Base-by-base conservation (phyloP, 768 basidiomycete species). In the Tricholoma saponaceum region DNA sequence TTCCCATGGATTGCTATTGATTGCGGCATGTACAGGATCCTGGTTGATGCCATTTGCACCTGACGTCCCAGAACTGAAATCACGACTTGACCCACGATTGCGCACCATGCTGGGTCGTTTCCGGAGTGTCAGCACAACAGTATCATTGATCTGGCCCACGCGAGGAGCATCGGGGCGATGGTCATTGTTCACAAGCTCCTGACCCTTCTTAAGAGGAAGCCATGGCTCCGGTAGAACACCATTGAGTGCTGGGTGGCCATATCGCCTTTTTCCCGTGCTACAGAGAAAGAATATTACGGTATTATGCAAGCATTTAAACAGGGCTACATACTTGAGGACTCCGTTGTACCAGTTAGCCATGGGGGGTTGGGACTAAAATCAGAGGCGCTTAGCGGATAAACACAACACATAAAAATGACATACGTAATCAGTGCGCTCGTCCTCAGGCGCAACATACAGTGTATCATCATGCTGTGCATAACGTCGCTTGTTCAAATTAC, bases 311-410 rank as follows among this genome's bases (percentile, higher is more conserved):
- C 4, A 25, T 20, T 8, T 8, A 51, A 22, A 57, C 16, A 44
- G 12, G 41, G 2, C 52, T 50, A 64, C 77, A 63, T 69, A 92
- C 92, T 96, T 96, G 13, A 98, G 77, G 20, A 98, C 92, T 0
- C 96, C 96, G 44, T 80, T 82, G 69, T 93, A 98, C 86, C 92
- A 95, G 64, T 92, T 92, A 13, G 90, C 87, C 92, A 98, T 95
- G 0, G 96, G 96, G 0, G 96, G 95, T 70, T 98, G 96, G 0
- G 92, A 94, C 89, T 95, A 64, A 2, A 50, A 52, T 54, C n/a
- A 43, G 60, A 62, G 51, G 58, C 57, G 30, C 52, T 64, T 43
- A 62, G 54, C 18, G 49, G 39, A 22, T 41, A 46, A 37, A 30
- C 25, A 23, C 33, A 16, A 2, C 16, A 14, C 28, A 35, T 20